phyloP scores from a whole-genome alignment of 345 rosid species.

The Hypericum androsaemum region DNA sequence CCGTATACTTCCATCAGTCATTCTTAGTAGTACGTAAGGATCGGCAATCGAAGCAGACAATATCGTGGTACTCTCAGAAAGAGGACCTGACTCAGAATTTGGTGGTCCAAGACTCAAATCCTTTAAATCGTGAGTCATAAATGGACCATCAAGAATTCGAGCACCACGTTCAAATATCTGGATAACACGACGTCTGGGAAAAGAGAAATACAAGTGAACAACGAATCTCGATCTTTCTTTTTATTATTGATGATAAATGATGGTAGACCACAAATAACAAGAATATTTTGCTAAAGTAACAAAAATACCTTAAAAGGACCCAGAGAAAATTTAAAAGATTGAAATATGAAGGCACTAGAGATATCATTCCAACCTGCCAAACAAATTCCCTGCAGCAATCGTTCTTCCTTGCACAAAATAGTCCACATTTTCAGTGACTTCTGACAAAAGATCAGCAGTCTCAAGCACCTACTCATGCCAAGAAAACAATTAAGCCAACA shows the following conservation, averaged over 20 bases:
- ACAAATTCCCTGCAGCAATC: conserved; percentile 87
- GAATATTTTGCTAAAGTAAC: no score
- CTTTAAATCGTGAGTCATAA: conserved; percentile 88
- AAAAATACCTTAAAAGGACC: no score
- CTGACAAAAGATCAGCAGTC: conserved; percentile 90
- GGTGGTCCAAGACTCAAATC: conserved; percentile 67
- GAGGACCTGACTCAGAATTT: conserved; percentile 55
- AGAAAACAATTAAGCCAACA: conserved; percentile 1
- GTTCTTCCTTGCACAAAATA: conserved; percentile 97
- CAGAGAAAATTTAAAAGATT: background rate
- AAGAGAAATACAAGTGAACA: conserved; percentile 9
- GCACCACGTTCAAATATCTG: conserved; percentile 91
- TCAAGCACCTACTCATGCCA: conserved; percentile 60
- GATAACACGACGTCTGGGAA: conserved; percentile 75
- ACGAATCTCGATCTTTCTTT: no score
- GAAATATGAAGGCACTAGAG: conserved; percentile 4
- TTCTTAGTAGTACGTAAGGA: conserved; percentile 77
- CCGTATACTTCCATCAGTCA: conserved; percentile 82
- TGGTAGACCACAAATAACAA: no score
- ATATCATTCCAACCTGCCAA: conserved; percentile 59
- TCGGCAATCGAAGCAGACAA: conserved; percentile 85
- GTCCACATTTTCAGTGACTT: conserved; percentile 98
- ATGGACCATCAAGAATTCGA: conserved; percentile 91
- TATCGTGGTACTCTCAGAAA: conserved; percentile 59
- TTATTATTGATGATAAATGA: no score